These are phyloP conservation scores for Tetrapisispora fleetii DNA, from an alignment of 805 yeast genomes.

Conservation along the genomic window DNA sequence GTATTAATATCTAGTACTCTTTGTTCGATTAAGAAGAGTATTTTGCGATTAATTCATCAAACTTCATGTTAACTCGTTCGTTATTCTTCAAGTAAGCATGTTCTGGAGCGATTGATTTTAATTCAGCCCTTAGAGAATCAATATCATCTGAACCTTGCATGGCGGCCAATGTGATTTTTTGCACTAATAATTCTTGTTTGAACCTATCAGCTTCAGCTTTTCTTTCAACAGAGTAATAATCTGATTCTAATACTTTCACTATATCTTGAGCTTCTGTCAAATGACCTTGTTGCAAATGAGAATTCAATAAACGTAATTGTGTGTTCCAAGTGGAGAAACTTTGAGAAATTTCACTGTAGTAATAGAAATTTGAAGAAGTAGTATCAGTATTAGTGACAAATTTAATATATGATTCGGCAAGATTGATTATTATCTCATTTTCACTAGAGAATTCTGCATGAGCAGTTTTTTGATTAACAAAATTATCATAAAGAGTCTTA, in stretches of 20 bases:
- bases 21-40: conserved; percentile 25
- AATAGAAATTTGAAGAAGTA: conserved; percentile 40
- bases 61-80: conserved; percentile 49
- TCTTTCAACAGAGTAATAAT: conserved; percentile 30
- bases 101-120: conserved; percentile 39
- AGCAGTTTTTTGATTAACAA: conserved; percentile 28
- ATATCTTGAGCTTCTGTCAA: conserved; percentile 74
- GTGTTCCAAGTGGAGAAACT: conserved; percentile 41
- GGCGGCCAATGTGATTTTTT: conserved; percentile 53
- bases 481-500: conserved; percentile 38
- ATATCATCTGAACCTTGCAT: conserved; percentile 43
- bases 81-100: conserved; percentile 52
- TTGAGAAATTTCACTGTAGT: conserved; percentile 69
- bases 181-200: conserved; percentile 46
- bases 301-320: conserved; percentile 54
- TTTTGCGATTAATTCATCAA: conserved; percentile 60
- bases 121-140: conserved; percentile 36
- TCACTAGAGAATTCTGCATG: conserved; percentile 36
- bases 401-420: conserved; percentile 67
- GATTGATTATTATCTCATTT: conserved; percentile 68
- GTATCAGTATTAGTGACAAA: conserved; percentile 34
- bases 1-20: not conserved
- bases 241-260: conserved; percentile 38
- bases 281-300: conserved; percentile 71
- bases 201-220: conserved; percentile 21